Base-by-base conservation (phyloP, 768 basidiomycete genomes). In the Cystoderma amianthinum region DNA sequence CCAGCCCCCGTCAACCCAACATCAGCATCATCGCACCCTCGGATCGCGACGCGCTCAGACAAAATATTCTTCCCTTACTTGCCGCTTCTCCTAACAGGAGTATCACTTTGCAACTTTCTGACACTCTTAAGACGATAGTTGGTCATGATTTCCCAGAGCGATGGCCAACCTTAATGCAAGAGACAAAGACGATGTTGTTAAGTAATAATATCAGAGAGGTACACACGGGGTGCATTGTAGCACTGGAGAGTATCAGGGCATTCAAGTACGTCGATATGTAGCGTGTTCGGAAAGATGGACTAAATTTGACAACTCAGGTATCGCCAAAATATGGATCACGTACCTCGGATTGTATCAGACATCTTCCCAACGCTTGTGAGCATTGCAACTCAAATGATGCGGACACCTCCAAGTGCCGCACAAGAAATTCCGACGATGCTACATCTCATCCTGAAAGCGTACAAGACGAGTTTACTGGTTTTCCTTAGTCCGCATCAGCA, bases 381-480 rank as follows among this genome's bases (percentile, higher is more conserved):
- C n/a, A 79, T 94, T 48, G 90, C 83, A 13, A 65, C 70, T 0
- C 70, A 79, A 48, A 77, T 93, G 65, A 64, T 89, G 36, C 67
- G 74, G 33, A 70, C 76, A 6, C 79, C 79, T 0, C 82, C 81
- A 2, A 70, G 65, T 24, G 64, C 67, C n/a, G 67, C 74, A 9
- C 78, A 82, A 36, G 89, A 91, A 44, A 82, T 85, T 39, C 89
- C 89, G 1, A 74, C 80, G 1, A 82, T 93, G 69, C 69, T 94
- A 21, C 90, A 93, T 52, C 72, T 90, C 39, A 85, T 94, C 44
- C 69, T 93, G 45, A 94, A 95, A 55, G 73, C 86, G 0, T 95
- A 95, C 70, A 85, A 81, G 54, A 82, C 80, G 0, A 83, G 81
- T 36, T 86, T 89, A 57, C 70, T 82, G n/a, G 70, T 86, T 28